Conservation (phyloP, 352 stramenopile species). For the Globisporangium cystogenes region DNA sequence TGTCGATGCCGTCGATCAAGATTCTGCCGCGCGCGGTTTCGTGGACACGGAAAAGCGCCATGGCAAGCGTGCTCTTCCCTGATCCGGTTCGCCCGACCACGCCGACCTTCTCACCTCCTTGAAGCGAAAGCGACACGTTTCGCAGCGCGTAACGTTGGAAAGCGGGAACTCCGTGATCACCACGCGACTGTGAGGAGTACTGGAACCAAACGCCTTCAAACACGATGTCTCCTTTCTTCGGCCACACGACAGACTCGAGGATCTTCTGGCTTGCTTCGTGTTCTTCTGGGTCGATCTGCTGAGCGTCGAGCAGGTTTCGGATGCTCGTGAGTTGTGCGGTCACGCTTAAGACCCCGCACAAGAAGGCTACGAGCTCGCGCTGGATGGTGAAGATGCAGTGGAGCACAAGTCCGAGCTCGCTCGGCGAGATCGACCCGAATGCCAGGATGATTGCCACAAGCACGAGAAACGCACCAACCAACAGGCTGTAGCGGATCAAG, state of each 20-base stretch:
- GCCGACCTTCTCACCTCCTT: conserved; percentile 2
- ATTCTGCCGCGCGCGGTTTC: conserved; percentile 50
- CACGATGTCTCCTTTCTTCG: conserved; percentile 41
- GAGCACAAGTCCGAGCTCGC: no score
- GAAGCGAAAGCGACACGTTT: conserved; percentile 1
- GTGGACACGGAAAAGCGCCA: conserved; percentile 51
- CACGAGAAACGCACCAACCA: conserved; percentile 25
- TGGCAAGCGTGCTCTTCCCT: conserved; percentile 52
- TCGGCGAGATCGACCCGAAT: conserved; percentile 4
- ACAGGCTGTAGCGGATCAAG: conserved; percentile 18
- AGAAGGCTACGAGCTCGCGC: conserved; percentile 28
- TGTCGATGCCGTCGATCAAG: conserved; percentile 86
- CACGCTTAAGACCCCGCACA: conserved; percentile 22
- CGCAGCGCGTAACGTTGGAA: not conserved
- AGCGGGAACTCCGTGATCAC: no score
- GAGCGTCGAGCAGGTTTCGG: conserved; percentile 37
- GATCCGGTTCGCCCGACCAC: conserved; percentile 25
- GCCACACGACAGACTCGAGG: conserved; percentile 49
- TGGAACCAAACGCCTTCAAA: conserved; percentile 82
- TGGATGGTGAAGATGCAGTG: conserved; percentile 22
- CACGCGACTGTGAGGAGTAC: conserved; percentile 30
- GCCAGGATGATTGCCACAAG: conserved; percentile 27
- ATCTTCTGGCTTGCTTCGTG: conserved; percentile 3
- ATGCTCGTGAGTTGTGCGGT: conserved; percentile 33
- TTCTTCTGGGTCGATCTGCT: conserved; percentile 49